Conservation (phyloP, 805 yeast genomes). For the Wickerhamiella occidentalis region DNA sequence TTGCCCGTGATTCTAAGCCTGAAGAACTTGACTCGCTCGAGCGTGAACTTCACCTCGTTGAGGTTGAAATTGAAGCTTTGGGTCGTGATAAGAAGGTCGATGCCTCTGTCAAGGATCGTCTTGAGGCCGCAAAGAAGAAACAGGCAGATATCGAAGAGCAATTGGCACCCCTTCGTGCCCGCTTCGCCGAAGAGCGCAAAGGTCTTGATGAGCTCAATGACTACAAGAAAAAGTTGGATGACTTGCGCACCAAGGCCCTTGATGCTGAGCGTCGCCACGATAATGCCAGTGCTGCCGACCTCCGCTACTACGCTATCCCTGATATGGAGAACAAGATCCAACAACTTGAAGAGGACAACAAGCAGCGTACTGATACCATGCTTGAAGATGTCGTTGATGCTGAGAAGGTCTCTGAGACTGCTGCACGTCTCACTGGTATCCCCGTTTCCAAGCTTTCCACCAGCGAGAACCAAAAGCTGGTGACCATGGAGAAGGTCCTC, state of each 20-base stretch:
- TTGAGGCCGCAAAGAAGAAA: constrained; percentile 62
- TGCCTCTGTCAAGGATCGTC: constrained; percentile 71
- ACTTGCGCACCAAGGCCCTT: constrained; percentile 77
- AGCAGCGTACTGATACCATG: constrained; percentile 49
- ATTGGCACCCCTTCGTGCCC: constrained; percentile 70
- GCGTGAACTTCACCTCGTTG: constrained; percentile 79
- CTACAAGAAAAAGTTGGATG: constrained; percentile 84
- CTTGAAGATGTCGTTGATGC: constrained; percentile 83
- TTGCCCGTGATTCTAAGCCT: constrained; percentile 94
- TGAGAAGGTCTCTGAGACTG: constrained; percentile 91
- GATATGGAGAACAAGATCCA: constrained; percentile 67
- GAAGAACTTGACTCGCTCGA: constrained; percentile 91
- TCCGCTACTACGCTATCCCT: constrained; percentile 95
- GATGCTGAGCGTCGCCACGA: constrained; percentile 98
- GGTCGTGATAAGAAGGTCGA: constrained; percentile 90
- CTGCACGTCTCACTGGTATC: constrained; percentile 91
- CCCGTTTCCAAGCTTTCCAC: constrained; percentile 91
- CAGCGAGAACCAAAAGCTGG: constrained; percentile 86
- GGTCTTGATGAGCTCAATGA: constrained; percentile 85
- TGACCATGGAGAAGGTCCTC: constrained; percentile 84
- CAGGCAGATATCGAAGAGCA: constrained; percentile 78
- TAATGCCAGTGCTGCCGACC: constrained; percentile 86
- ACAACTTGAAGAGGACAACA: constrained; percentile 68
- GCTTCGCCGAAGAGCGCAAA: constrained; percentile 73
- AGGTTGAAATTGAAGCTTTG: constrained; percentile 91